Percentiles rank a stretch among this genome's conserved stretches.
phyloP scores from a whole-genome alignment of 2,329 filamentous ascomycete genomes.

The Laburnicola sp. region DNA sequence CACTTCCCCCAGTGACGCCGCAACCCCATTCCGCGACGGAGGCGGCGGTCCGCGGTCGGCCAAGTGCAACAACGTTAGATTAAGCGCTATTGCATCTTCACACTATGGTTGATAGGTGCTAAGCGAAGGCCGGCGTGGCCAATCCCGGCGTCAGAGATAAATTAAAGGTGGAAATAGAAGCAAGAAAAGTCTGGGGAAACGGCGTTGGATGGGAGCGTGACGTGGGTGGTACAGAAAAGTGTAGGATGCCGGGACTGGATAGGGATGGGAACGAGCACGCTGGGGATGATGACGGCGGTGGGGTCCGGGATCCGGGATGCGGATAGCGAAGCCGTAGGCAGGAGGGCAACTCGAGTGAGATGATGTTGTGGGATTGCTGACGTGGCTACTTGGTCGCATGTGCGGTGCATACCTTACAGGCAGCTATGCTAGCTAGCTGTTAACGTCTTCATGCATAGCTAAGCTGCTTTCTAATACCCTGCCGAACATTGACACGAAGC shows the following conservation, averaged over 20 bases:
- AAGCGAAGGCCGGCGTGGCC: constrained; percentile 25
- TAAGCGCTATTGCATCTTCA: constrained; percentile 31
- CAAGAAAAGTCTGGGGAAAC: constrained; percentile 5
- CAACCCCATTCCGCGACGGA: constrained; percentile 19
- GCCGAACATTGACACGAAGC: not conserved
- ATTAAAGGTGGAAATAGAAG: constrained; percentile 7
- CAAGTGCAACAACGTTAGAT: constrained; percentile 23
- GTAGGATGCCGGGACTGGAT: constrained; percentile 6
- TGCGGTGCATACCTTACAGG: not conserved
- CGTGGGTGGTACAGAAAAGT: not conserved
- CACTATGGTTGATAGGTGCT: constrained; percentile 22
- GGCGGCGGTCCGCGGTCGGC: constrained; percentile 13
- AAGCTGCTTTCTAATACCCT: not conserved
- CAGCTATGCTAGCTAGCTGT: not conserved
- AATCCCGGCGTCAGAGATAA: constrained; percentile 22
- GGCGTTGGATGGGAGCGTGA: constrained; percentile 2
- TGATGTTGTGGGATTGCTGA: not conserved
- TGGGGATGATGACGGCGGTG: not conserved
- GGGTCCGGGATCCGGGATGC: not conserved
- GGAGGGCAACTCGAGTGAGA: constrained; percentile 48
- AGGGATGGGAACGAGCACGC: not conserved
- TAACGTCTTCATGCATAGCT: not conserved
- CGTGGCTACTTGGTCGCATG: too few relatives aligned
- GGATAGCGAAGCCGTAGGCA: constrained; percentile 29
- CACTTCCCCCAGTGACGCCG: not conserved